A percentile compares a stretch with the other conserved stretches of the same genome.
Evolutionary conservation across 75 land plant species (phyloP).

Genomic region (Isoetes taiwanensis): DNA sequence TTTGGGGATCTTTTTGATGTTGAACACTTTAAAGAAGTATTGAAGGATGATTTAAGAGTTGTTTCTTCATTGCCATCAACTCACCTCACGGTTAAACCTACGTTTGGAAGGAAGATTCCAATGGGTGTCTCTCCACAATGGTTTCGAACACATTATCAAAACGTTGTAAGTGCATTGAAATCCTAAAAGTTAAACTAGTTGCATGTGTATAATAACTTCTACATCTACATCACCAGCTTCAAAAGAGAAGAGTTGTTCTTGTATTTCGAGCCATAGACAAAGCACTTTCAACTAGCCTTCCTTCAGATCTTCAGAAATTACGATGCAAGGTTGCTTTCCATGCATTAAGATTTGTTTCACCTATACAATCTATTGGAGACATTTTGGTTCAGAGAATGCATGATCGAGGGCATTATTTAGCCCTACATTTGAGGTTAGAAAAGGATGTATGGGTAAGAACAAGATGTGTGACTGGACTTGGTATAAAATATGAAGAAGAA

Average conservation of each 20-base stretch:
- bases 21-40: neutral
- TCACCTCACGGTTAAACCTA: neutral
- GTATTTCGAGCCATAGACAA: neutral
- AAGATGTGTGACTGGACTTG: neutral
- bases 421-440: slow-evolving; percentile 1
- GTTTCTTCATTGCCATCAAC: slow-evolving; percentile 2
- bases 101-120: neutral
- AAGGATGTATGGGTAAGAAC: slow-evolving; percentile 8
- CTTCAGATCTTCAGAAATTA: neutral
- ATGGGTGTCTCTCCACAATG: neutral
- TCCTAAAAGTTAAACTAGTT: neutral
- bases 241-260: neutral
- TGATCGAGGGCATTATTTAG: neutral
- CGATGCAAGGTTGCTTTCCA: slow-evolving; percentile 5
- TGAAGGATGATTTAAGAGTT: neutral
- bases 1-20: neutral
- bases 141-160: neutral
- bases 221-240: neutral
- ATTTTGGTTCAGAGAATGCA: neutral
- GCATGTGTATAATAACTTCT: neutral
- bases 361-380: neutral
- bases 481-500: neutral
- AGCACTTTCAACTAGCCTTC: neutral
- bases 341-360: neutral
- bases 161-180: neutral